Evolutionary conservation across 352 stramenopile genomes (phyloP).

Genomic region (Peronospora belbahrii): DNA sequence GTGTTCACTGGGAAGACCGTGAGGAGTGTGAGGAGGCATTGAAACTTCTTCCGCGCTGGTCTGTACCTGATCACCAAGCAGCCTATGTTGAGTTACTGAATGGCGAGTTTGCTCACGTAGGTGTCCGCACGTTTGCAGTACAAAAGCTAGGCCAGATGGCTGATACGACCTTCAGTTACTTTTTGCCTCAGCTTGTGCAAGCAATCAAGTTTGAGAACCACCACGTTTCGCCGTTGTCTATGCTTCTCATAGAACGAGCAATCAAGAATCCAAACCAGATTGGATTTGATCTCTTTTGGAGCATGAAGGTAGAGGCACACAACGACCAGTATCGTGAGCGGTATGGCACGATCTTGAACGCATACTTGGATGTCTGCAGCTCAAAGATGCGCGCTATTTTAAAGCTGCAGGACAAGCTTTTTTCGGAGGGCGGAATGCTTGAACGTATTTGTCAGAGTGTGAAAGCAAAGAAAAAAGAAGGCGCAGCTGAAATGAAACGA

Average conservation of each 20-base stretch:
- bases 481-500: constrained; percentile 74
- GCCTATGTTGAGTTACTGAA: constrained; percentile 81
- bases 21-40: constrained; percentile 64
- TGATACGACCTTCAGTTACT: constrained; percentile 84
- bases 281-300: constrained; percentile 87
- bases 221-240: constrained; percentile 61
- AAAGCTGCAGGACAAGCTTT: constrained; percentile 86
- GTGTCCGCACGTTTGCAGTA: constrained; percentile 69
- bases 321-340: constrained; percentile 72
- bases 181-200: constrained; percentile 85
- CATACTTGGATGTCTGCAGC: constrained; percentile 79
- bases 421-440: constrained; percentile 68
- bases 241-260: constrained; percentile 80
- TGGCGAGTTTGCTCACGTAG: constrained; percentile 67
- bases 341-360: constrained; percentile 75
- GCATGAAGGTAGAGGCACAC: constrained; percentile 85
- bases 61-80: constrained; percentile 61
- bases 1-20: constrained; percentile 71
- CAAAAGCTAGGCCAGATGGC: constrained; percentile 72
- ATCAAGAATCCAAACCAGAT: constrained; percentile 86
- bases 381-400: constrained; percentile 89
- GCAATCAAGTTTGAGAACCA: constrained; percentile 88
- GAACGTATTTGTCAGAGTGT: constrained; percentile 79
- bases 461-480: constrained; percentile 79
- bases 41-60: constrained; percentile 60